Evolutionary conservation across 805 yeast species (phyloP).

Genomic region (Teunomyces kruisii): DNA sequence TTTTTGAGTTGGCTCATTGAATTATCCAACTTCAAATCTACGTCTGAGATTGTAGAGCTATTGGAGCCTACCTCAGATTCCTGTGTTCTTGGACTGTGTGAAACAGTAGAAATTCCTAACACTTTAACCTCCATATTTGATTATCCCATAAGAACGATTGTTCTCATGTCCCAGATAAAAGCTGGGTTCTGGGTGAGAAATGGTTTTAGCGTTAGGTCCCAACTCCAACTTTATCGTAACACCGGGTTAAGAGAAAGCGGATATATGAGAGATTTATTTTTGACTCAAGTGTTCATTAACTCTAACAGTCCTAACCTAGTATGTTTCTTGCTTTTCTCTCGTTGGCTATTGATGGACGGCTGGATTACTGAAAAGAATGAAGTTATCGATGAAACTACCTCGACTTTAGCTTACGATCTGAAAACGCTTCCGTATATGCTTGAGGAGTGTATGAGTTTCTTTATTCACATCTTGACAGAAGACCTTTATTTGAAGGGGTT

Average conservation of each 20-base stretch:
- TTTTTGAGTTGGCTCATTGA: slow-evolving; percentile 72
- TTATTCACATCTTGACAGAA: slow-evolving; percentile 70
- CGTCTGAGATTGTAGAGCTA: slow-evolving; percentile 20
- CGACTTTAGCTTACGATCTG: slow-evolving; percentile 38
- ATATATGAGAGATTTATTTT: slow-evolving; percentile 71
- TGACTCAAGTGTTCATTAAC: slow-evolving; percentile 64
- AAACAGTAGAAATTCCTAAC: slow-evolving; percentile 12
- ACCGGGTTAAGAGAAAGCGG: slow-evolving; percentile 83
- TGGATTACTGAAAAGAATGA: slow-evolving; percentile 40
- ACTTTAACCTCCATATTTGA: slow-evolving; percentile 50
- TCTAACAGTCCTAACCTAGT: slow-evolving; percentile 52
- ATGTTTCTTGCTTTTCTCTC: slow-evolving; percentile 54
- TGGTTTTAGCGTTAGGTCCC: slow-evolving; percentile 78
- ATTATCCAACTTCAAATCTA: slow-evolving; percentile 33
- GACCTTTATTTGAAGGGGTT: slow-evolving; percentile 55
- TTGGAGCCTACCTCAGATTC: slow-evolving; percentile 14
- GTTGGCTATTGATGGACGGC: slow-evolving; percentile 62
- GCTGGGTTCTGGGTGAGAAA: slow-evolving; percentile 94
- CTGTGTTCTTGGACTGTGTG: not conserved
- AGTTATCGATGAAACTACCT: not conserved
- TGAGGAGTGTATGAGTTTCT: slow-evolving; percentile 72
- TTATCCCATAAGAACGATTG: slow-evolving; percentile 75
- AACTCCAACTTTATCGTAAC: slow-evolving; percentile 73
- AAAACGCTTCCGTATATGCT: slow-evolving; percentile 60
- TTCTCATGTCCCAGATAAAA: slow-evolving; percentile 77